Evolutionary conservation across 2,329 filamentous ascomycete genomes (phyloP), one percentile per base, ranked within the genome.

Genomic region (Nigrograna mackinnonii): DNA sequence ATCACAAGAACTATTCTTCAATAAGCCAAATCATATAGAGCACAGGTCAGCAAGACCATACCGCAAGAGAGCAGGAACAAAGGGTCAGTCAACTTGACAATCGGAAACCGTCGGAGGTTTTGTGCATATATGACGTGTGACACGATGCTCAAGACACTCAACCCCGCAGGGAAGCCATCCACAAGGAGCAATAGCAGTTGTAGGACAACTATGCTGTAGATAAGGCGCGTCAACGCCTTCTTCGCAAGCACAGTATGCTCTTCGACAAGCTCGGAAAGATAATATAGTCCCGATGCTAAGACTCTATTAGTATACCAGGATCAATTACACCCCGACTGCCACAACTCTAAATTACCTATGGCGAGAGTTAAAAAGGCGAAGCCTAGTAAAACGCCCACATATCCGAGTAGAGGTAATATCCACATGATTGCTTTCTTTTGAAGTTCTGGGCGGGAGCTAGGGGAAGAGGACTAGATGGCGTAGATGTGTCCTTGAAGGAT

Each of bases 231-330:
- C 39, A 99, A 78, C n/a, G 96, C 76, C 43, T 86, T 89, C 67
- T 95, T 95, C 11, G 91, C 88, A 49, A 95, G 72, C 9, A 97
- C 92, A 4, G 92, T 96, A 66, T 99, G 92, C 70, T 99, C 94
- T 73, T 99, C 94, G 47, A 99, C 94, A 12, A 97, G 84, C 70
- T 99, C 94, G 18, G 92, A 96, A 40, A 99, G 86, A 69, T 99
- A 99, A 75, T 99, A 99, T 19, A 99, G 84, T 26, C 94, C 94
- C n/a, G 91, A 96, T 28, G 94, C 94, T 89, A 35, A 12, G 7
- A 17, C 5, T 14, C 33, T 22, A 32, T 38, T 16, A 31, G 28
- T 20, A 34, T 28, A 19, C 12, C n/a, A n/a, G n/a, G n/a, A n/a
- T n/a, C n/a, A n/a, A n/a, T n/a, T n/a, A n/a, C n/a, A n/a, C n/a